Percentiles rank a stretch among this genome's conserved stretches.
Evolutionary conservation across 1,139 yeast genomes (phyloP).

Genomic region (Candida tropicalis): DNA sequence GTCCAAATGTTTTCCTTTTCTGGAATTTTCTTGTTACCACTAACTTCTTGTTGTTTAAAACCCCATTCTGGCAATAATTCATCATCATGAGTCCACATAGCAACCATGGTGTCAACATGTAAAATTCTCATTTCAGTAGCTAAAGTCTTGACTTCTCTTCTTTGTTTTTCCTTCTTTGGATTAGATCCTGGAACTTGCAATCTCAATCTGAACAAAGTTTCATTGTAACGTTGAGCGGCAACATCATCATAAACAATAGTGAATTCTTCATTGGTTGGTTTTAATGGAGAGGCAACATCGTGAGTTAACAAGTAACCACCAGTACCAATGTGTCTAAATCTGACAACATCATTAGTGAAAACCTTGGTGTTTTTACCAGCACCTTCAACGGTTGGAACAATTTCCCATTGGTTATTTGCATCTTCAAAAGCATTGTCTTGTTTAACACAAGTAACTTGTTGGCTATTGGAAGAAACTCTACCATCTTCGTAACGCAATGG

Average conservation of each 20-base stretch:
- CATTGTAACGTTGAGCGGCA: slow-evolving; percentile 50
- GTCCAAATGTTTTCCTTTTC: slow-evolving; percentile 75
- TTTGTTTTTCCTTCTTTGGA: slow-evolving; percentile 43
- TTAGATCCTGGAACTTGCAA: slow-evolving; percentile 37
- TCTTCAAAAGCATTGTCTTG: slow-evolving; percentile 53
- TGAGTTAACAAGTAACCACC: slow-evolving; percentile 82
- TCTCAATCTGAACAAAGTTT: slow-evolving; percentile 79
- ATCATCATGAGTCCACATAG: slow-evolving; percentile 93
- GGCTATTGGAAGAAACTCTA: slow-evolving; percentile 91
- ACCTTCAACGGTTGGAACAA: slow-evolving; percentile 61
- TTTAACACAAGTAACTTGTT: slow-evolving; percentile 81
- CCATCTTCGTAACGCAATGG: slow-evolving; percentile 97
- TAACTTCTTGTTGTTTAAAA: slow-evolving; percentile 85
- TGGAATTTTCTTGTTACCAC: slow-evolving; percentile 82
- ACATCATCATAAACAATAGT: slow-evolving; percentile 70
- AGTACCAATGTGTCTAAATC: slow-evolving; percentile 82
- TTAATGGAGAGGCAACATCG: slow-evolving; percentile 96
- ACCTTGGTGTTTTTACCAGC: slow-evolving; percentile 30
- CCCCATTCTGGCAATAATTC: slow-evolving; percentile 93
- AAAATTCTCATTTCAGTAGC: slow-evolving; percentile 68
- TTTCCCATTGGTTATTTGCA: slow-evolving; percentile 81
- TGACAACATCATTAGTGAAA: slow-evolving; percentile 65
- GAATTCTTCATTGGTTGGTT: slow-evolving; percentile 89
- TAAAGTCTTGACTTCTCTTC: slow-evolving; percentile 64
- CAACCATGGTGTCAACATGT: slow-evolving; percentile 86